Base-by-base conservation (phyloP, 352 stramenopile genomes). In the Phytophthora hybrid region DNA sequence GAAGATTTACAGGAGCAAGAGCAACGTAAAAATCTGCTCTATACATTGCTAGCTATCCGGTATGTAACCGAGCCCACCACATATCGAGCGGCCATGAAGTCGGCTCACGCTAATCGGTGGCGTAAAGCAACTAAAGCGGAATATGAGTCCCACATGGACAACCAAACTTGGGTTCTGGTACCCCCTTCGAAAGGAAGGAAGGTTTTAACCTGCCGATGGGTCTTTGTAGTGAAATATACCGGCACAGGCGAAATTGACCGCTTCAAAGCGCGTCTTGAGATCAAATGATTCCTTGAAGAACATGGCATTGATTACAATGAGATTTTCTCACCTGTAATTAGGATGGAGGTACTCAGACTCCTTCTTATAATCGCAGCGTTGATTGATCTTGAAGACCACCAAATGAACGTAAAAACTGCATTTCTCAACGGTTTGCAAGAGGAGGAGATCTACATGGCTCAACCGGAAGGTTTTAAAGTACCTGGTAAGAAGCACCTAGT, bases 331-430 rank as follows among this genome's bases (percentile, higher is more conserved):
- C 34, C 55, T 62, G 34, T 52, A 34, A 62, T 62, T 19, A 62
- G 34, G 7, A 59, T 59, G 54, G 54, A 55, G 14, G 58, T 64
- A 39, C 41, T 55, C 41, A n/a, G 41, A n/a, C 58, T 66, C 10
- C 59, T 66, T 19, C 59, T 58, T 3, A 66, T 23, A 1, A 66
- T 66, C 21, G 58, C 41, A 19, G 58, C 58, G 0, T 14, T 53
- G 4, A 18, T 66, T 16, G 65, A 81, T 23, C 71, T 61, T 37
- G 55, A 76, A 49, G 18, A 67, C 23, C 57, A 76, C 21, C 65
- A 81, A 32, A 75, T 72, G 51, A 60, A 81, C 57, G 63, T 76
- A 1, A 78, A 75, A n/a, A 81, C 65, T 0, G 70, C 57, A 3
- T 78, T 78, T 26, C 37, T 71, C 3, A 56, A 78, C 23, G 63